phyloP scores from a whole-genome alignment of 495 filamentous ascomycete species.

The Xylaria intraflava region DNA sequence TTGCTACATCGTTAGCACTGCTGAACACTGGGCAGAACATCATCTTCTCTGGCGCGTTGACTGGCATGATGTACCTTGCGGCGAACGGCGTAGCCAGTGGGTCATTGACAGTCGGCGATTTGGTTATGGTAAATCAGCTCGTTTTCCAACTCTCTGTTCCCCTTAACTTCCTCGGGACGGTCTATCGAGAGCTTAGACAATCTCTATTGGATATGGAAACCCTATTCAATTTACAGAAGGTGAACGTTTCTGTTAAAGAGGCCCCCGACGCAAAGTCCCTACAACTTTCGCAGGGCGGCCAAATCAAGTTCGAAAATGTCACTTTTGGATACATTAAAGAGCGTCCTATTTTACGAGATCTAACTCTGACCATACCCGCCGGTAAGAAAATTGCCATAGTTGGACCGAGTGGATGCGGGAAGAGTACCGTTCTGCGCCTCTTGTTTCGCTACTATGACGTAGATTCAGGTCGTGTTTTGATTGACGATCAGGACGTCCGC shows the following conservation, averaged over 20 bases:
- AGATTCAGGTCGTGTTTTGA: conserved; percentile 76
- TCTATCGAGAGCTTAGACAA: conserved; percentile 93
- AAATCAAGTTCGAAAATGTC: conserved; percentile 92
- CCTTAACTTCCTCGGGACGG: conserved; percentile 90
- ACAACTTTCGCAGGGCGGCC: conserved; percentile 65
- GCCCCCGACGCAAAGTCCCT: conserved; percentile 64
- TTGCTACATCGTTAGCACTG: conserved; percentile 84
- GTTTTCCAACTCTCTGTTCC: conserved; percentile 97
- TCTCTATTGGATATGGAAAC: conserved; percentile 97
- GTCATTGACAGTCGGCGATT: conserved; percentile 80
- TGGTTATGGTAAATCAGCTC: conserved; percentile 98
- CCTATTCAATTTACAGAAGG: conserved; percentile 96
- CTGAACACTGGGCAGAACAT: conserved; percentile 98
- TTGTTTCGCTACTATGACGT: conserved; percentile 94
- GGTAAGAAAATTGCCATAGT: conserved; percentile 95
- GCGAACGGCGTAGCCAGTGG: conserved; percentile 81
- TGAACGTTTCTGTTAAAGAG: conserved; percentile 84
- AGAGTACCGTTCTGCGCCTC: conserved; percentile 84
- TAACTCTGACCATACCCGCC: conserved; percentile 83
- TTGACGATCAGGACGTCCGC: conserved; percentile 90
- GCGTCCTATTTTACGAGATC: conserved; percentile 78
- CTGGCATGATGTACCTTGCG: conserved; percentile 97
- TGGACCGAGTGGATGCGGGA: conserved; percentile 91
- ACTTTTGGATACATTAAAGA: conserved; percentile 87
- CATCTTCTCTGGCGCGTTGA: conserved; percentile 92